Percentiles rank a stretch among this genome's conserved stretches.
Conservation (phyloP, 2,329 filamentous ascomycete genomes). For the Fusarium zealandicum region DNA sequence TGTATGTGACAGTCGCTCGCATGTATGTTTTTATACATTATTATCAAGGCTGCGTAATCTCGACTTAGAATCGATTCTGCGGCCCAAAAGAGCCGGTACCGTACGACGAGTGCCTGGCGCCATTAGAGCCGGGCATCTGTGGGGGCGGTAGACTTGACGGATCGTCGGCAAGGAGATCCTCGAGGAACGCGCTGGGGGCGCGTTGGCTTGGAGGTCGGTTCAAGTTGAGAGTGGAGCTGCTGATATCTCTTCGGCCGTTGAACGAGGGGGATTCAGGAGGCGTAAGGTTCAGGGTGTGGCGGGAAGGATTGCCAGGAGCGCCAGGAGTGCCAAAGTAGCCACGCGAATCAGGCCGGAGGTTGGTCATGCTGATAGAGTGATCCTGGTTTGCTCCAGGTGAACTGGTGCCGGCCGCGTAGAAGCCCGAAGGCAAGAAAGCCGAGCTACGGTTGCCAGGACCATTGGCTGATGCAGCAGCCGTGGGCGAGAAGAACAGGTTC, state of each 20-base stretch:
- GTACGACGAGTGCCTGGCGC: constrained; percentile 35
- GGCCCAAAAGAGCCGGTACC: constrained; percentile 31
- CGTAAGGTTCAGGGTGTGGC: constrained; percentile 57
- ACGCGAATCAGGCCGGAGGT: constrained; percentile 65
- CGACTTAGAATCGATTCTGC: constrained; percentile 40
- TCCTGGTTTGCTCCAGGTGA: constrained; percentile 55
- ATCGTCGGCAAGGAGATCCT: constrained; percentile 86
- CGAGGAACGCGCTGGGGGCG: constrained; percentile 87
- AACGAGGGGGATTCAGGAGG: constrained; percentile 72
- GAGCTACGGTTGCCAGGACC: constrained; percentile 72
- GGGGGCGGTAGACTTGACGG: constrained; percentile 58
- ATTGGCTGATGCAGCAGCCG: constrained; percentile 74
- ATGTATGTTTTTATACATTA: constrained; percentile 17
- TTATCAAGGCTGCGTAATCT: constrained; percentile 6
- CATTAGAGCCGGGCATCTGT: constrained; percentile 44
- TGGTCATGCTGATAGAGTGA: constrained; percentile 67
- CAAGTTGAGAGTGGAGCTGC: constrained; percentile 72
- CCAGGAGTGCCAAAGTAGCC: constrained; percentile 51
- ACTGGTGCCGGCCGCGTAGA: constrained; percentile 77
- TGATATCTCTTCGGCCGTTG: constrained; percentile 58
- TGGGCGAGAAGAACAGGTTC: constrained; percentile 94
- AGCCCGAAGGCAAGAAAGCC: constrained; percentile 86
- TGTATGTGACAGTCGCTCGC: constrained; percentile 17
- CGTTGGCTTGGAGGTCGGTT: constrained; percentile 69
- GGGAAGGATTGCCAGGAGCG: constrained; percentile 42